phyloP scores from a whole-genome alignment of 805 yeast genomes.

The Yarrowia sp. region DNA sequence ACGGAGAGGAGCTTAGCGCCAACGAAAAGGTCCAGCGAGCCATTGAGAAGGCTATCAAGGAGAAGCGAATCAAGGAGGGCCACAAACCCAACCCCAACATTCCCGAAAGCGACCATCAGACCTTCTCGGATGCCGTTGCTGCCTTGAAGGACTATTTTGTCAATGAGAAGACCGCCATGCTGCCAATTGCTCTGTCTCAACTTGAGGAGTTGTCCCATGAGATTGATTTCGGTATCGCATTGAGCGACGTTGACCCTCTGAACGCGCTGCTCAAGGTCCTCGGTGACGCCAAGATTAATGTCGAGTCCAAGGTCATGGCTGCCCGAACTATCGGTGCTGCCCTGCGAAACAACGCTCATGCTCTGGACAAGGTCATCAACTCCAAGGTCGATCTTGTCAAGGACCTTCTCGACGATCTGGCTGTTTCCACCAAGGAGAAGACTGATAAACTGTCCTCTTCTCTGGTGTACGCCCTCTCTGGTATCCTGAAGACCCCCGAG shows the following conservation, averaged over 20 bases:
- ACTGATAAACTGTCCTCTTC: slow-evolving; percentile 19
- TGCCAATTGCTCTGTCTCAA: slow-evolving; percentile 10
- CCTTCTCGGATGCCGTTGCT: slow-evolving; percentile 15
- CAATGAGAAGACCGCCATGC: neutral
- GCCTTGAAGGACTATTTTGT: slow-evolving; percentile 16
- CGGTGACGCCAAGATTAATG: slow-evolving; percentile 40
- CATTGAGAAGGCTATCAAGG: slow-evolving; percentile 32
- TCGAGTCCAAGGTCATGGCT: slow-evolving; percentile 44
- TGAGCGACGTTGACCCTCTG: slow-evolving; percentile 9
- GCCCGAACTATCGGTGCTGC: slow-evolving; percentile 69
- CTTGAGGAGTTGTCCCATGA: slow-evolving; percentile 35
- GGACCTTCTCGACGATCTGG: slow-evolving; percentile 7
- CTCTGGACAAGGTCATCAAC: slow-evolving; percentile 46
- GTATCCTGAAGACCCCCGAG: slow-evolving; percentile 20
- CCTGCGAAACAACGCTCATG: slow-evolving; percentile 74
- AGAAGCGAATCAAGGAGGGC: slow-evolving; percentile 22
- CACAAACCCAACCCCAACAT: slow-evolving; percentile 35
- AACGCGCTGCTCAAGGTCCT: neutral
- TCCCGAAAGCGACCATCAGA: slow-evolving; percentile 23
- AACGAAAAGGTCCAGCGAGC: slow-evolving; percentile 28
- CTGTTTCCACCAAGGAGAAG: neutral
- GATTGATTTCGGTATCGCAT: slow-evolving; percentile 34
- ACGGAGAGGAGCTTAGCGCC: slow-evolving; percentile 3
- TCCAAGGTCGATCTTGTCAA: slow-evolving; percentile 19
- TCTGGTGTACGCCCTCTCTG: slow-evolving; percentile 20